phyloP scores from a whole-genome alignment of 805 yeast genomes.

The Pichia heedii region DNA sequence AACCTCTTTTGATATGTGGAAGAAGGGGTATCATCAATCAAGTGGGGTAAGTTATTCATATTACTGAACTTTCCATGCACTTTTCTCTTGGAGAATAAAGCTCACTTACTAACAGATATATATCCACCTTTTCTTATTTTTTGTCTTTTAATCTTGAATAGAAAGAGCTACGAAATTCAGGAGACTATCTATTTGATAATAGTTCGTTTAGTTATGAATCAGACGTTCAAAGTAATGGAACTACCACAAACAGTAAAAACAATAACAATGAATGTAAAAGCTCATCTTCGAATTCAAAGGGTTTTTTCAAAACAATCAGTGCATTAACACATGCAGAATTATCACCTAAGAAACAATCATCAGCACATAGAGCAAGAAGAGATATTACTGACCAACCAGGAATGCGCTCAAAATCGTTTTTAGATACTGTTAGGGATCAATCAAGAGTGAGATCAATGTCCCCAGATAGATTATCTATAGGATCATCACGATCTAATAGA shows the following conservation, averaged over 20 bases:
- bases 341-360: slow-evolving; percentile 5
- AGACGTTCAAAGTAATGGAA: slow-evolving; percentile 1
- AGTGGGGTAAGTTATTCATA: slow-evolving; percentile 18
- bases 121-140: no score
- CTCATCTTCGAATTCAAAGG: neutral
- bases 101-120: no score
- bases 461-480: slow-evolving; percentile 6
- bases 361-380: slow-evolving; percentile 8
- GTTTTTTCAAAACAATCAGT: slow-evolving; percentile 8
- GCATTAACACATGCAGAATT: slow-evolving; percentile 7
- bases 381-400: slow-evolving; percentile 8
- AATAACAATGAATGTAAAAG: neutral
- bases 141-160: neutral
- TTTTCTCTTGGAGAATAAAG: no score
- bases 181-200: slow-evolving; percentile 7
- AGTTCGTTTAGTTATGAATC: slow-evolving; percentile 4
- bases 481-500: slow-evolving; percentile 1
- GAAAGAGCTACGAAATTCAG: slow-evolving; percentile 2
- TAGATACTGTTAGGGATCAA: slow-evolving; percentile 8
- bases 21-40: slow-evolving; percentile 28
- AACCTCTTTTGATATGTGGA: slow-evolving; percentile 17
- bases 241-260: neutral
- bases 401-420: slow-evolving; percentile 8
- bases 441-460: slow-evolving; percentile 5
- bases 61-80: no score